A percentile compares a stretch with the other conserved stretches of the same genome.
Evolutionary conservation across 2,329 filamentous ascomycete genomes (phyloP).

Genomic region (Arthrocladium fulminans): DNA sequence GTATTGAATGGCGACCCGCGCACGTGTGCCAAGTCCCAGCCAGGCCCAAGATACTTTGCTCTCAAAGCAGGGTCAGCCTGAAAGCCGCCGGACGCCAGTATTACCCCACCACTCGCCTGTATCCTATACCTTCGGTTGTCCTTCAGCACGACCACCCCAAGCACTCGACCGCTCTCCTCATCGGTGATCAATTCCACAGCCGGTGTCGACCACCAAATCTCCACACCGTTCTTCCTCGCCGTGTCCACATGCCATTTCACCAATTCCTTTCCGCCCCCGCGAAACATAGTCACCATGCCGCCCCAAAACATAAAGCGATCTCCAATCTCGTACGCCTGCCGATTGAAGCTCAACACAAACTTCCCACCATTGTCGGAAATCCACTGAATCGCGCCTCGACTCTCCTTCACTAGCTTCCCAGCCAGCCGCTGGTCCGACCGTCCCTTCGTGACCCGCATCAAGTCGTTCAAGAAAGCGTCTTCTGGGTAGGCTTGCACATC

Average conservation of each 20-base stretch:
- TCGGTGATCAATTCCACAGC: slow-evolving; percentile 35
- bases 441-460: slow-evolving; percentile 48
- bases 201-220: slow-evolving; percentile 40
- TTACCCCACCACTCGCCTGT: slow-evolving; percentile 32
- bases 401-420: slow-evolving; percentile 43
- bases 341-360: slow-evolving; percentile 55
- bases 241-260: slow-evolving; percentile 41
- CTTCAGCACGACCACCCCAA: slow-evolving; percentile 11
- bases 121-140: slow-evolving; percentile 25
- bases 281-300: slow-evolving; percentile 51
- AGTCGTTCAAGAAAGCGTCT: slow-evolving; percentile 47
- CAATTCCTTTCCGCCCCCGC: slow-evolving; percentile 53
- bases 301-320: slow-evolving; percentile 59
- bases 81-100: slow-evolving; percentile 56
- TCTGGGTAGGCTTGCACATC: slow-evolving; percentile 51
- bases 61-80: slow-evolving; percentile 53
- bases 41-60: slow-evolving; percentile 46
- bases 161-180: slow-evolving; percentile 21
- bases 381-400: slow-evolving; percentile 47
- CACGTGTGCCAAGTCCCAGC: slow-evolving; percentile 55
- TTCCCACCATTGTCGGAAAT: slow-evolving; percentile 45
- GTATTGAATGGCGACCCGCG: slow-evolving; percentile 58
- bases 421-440: slow-evolving; percentile 45
- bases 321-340: slow-evolving; percentile 57
- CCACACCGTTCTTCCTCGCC: slow-evolving; percentile 37